Conservation (phyloP, 1,284 basidiomycete genomes). For the Salmacisia buchloeana region DNA sequence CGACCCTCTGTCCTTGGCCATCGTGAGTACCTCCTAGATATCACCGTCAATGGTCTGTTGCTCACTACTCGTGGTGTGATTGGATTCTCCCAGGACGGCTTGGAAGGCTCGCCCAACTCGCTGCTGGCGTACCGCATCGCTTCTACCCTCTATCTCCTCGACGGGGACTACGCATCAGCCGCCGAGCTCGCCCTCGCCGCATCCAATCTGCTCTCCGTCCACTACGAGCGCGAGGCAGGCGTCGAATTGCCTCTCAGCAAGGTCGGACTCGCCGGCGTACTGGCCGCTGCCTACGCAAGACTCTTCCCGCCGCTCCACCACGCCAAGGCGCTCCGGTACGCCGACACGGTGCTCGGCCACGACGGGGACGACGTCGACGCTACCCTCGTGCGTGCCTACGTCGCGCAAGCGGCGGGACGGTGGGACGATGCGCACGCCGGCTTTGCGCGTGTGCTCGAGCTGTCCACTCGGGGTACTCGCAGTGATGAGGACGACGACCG, state of each 20-base stretch:
- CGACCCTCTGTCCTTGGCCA: conserved; percentile 36
- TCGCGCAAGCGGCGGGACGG: conserved; percentile 62
- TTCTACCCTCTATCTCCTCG: conserved; percentile 66
- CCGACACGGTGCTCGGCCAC: conserved; percentile 65
- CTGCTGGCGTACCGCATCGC: conserved; percentile 69
- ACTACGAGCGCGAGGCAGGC: conserved; percentile 55
- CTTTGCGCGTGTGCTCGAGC: conserved; percentile 57
- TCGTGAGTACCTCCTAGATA: conserved; percentile 9
- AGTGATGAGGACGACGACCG: neutral
- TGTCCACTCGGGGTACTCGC: neutral
- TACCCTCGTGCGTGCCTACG: conserved; percentile 70
- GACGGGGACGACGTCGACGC: conserved; percentile 64
- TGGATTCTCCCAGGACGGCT: conserved; percentile 58
- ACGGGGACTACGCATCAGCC: conserved; percentile 63
- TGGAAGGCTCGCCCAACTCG: conserved; percentile 59
- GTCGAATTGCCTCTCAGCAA: conserved; percentile 68
- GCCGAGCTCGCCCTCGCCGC: conserved; percentile 29
- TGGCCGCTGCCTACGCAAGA: conserved; percentile 73
- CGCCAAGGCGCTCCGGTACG: conserved; percentile 65
- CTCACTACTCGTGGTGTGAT: conserved; percentile 51
- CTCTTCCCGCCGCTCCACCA: conserved; percentile 87
- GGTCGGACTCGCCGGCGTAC: conserved; percentile 62
- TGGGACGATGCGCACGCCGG: conserved; percentile 67
- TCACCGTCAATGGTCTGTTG: conserved; percentile 52
- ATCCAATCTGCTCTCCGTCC: conserved; percentile 11